Evolutionary conservation across 2,329 filamentous ascomycete species (phyloP), one percentile per base, ranked within the genome.

Genomic region (Cylindrodendrum hubeiense): DNA sequence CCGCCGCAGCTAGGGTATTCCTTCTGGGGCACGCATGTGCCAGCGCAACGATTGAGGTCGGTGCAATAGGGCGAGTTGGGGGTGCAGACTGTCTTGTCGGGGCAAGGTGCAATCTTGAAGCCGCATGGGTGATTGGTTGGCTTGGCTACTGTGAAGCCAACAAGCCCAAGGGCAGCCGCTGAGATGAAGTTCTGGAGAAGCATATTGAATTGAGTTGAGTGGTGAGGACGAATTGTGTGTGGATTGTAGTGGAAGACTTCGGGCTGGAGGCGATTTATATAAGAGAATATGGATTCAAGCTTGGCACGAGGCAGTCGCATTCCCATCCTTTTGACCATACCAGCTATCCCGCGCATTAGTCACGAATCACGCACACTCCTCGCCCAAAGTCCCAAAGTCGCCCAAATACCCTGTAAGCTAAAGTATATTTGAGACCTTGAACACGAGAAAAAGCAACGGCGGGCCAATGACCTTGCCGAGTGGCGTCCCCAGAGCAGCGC

Each of bases 1-100:
- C 79, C 79, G 9, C 79, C 80, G 59, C 80, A 82, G 12, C 63
- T 52, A 2, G 64, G 52, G 60, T 81, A 82, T 15, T 61, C 13
- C 62, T 78, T 77, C 33, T 71, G 73, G 61, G 70, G 73, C 53
- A 62, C 54, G 66, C 78, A 80, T 15, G 62, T 65, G 43, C 78
- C 78, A 5, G 30, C 21, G 70, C 78, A 80, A 19, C 60, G 64
- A 34, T 74, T 68, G 63, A 73, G 49, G 51, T 79, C 33, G 7
- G 60, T 68, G 69, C 78, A 80, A 19, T 60, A 39, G 10, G 54
- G 28, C 0, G 47, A 55, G 39, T 67, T 33, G 22, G 78, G 71
- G 19, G 70, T 63, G 68, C 77, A 80, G n/a, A 47, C 56, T 24
- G 65, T 61, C 63, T 74, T 73, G 1, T 24, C 3, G 13, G 72